Evolutionary conservation across 176 grass and related monocot genomes (phyloP), one percentile per base, ranked within the genome.

Genomic region (Eleusine coracana): DNA sequence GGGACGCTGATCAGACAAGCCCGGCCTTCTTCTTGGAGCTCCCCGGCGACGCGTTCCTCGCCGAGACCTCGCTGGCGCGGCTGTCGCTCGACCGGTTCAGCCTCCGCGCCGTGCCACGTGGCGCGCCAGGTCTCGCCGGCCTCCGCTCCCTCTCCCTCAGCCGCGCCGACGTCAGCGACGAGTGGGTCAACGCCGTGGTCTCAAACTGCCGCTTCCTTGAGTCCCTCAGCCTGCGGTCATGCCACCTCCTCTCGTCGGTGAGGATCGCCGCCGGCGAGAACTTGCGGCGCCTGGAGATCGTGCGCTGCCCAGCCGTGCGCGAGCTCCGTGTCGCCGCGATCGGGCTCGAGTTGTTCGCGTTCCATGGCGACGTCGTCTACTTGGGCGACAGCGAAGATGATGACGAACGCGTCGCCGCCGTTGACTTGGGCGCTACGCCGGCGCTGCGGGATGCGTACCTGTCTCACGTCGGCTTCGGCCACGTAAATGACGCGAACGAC

Each of bases 151-250:
- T 94, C 10, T 85, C 73, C 68, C 73, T 94, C 18, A 65, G 79
- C 64, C 40, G 74, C n/a, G 62, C 78, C 48, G 20, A 80, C 71
- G 41, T 94, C 54, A 85, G 72, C 6, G 87, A 86, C 50, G 23
- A 90, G 5, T 71, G 25, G 25, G 17, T 90, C 20, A 8, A 21
- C 4, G 45, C 12, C 55, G 23, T 92, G 54, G 20, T 95, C 40
- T 44, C 63, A 14, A 39, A 7, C 50, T 88, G 85, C 69, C 15
- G 13, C 1, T 34, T 67, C 2, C 93, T 95, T 0, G 79, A 95
- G 77, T 66, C 14, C 66, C 84, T 95, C 44, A 88, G 75, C 42
- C 85, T 95, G 21, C 78, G n/a, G 48, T 70, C 40, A 12, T 95
- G 88, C 76, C 5, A 14, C 23, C 42, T 11, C 0, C 82, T 90